Evolutionary conservation across 495 filamentous ascomycete species (phyloP).

Genomic region (Neurospora sublineolata): DNA sequence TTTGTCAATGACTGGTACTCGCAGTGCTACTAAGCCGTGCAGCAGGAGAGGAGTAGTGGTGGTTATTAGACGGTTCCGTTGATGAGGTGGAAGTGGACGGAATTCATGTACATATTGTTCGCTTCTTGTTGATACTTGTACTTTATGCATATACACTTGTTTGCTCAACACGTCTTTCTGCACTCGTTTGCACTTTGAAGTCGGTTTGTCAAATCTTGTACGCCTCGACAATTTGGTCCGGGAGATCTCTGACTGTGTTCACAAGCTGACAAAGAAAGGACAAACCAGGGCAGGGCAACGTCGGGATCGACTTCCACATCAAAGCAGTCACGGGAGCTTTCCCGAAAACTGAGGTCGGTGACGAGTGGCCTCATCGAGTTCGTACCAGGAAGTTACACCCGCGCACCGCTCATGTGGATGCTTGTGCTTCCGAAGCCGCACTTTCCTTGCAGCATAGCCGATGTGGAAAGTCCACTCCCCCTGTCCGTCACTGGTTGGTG

Average conservation of each 20-base stretch:
- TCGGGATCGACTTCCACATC: background rate
- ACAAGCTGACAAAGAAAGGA: background rate
- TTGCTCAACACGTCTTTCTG: background rate
- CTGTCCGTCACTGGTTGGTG: background rate
- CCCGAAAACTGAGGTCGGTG: background rate
- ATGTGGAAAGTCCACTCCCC: background rate
- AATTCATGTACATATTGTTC: constrained; percentile 1
- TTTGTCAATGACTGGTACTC: constrained; percentile 32
- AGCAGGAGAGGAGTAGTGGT: background rate
- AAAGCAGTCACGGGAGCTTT: background rate
- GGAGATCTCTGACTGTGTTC: no score
- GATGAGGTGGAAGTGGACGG: background rate
- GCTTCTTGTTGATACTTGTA: constrained; percentile 12
- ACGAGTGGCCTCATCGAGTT: background rate
- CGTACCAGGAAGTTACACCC: background rate
- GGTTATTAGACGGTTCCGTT: no score
- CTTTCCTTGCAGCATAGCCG: background rate
- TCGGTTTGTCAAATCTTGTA: no score
- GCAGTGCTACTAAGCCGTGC: constrained; percentile 20
- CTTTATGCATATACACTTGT: background rate
- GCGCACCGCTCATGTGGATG: background rate
- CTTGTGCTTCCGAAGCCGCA: background rate
- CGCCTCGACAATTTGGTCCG: no score
- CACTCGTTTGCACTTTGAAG: background rate
- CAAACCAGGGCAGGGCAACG: background rate